These are phyloP conservation scores for Mycotypha africana DNA, from an alignment of 371 early-diverging fungal genomes.

Conservation along the genomic window DNA sequence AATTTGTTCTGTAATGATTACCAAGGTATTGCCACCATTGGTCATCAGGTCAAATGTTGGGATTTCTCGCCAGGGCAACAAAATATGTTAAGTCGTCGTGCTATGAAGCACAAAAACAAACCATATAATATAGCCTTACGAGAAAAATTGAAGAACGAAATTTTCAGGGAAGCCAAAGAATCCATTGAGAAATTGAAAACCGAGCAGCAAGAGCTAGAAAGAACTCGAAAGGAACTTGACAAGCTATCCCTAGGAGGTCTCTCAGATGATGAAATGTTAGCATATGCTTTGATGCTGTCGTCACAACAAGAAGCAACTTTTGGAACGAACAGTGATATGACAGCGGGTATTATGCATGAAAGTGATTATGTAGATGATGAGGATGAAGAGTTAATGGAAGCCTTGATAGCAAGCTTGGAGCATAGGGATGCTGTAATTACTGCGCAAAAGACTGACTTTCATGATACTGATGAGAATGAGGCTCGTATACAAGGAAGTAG, in stretches of 20 bases:
- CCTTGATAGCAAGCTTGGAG: slow-evolving; percentile 39
- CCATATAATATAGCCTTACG: slow-evolving; percentile 6
- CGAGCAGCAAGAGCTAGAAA: slow-evolving; percentile 28
- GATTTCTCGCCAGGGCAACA: slow-evolving; percentile 42
- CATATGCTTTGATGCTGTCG: slow-evolving; percentile 46
- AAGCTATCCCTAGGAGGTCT: slow-evolving; percentile 36
- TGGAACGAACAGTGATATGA: slow-evolving; percentile 2
- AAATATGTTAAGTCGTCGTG: slow-evolving; percentile 10
- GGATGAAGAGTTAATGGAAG: slow-evolving; percentile 39
- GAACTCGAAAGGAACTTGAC: slow-evolving; percentile 16
- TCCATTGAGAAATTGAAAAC: slow-evolving; percentile 23
- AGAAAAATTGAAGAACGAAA: slow-evolving; percentile 28
- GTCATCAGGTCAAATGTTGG: slow-evolving; percentile 43
- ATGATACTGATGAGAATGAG: not conserved
- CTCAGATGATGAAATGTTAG: slow-evolving; percentile 43
- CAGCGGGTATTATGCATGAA: not conserved
- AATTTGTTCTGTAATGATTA: slow-evolving; percentile 41
- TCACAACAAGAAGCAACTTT: slow-evolving; percentile 12
- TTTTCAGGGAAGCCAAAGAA: slow-evolving; percentile 36
- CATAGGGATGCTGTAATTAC: not conserved
- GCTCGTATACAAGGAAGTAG: no score
- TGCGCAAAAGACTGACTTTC: not conserved
- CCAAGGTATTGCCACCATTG: slow-evolving; percentile 39
- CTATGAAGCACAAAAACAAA: slow-evolving; percentile 19
- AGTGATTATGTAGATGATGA: slow-evolving; percentile 22